Base-by-base conservation (phyloP, 345 rosid species). In the Bretschneidera sinensis region DNA sequence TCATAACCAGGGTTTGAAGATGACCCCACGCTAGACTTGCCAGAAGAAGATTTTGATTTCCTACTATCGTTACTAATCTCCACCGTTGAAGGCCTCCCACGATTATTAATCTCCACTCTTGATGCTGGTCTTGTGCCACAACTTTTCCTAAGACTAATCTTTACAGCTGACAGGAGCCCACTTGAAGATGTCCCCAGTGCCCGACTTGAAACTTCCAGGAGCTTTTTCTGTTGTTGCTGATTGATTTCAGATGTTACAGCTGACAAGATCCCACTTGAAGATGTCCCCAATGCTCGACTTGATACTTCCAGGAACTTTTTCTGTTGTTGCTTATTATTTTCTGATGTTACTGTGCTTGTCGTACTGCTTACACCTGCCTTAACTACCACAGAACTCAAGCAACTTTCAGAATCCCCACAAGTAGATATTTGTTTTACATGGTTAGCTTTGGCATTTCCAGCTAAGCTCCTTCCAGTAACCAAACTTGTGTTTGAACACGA, bases 11-110 rank as follows among this genome's bases (percentile, higher is more conserved):
- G 63, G 59, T 43, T 53, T 34, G 77, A 79, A 65, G 86, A 80
- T 17, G 85, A 81, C 31, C 78, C 85, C 24, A 70, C 73, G 23
- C 88, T 81, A 59, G 86, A 83, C 54, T 80, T 80, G 18, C 76
- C 35, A 24, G 86, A 80, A 25, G 64, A 68, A 69, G 85, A 80
- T 54, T 68, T 64, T 39, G 68, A 69, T 31, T 67, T 62, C 31
- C 47, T 64, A 21, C 10, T 53, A 64, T 67, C 55, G 15, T 51
- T 54, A 65, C 50, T 59, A 61, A 60, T 66, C 66, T 75, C 77
- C 55, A 72, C 65, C 64, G 2, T 14, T 39, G 45, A 39, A 39
- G 9, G 16, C 15, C 45, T 39, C 45, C 45, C 10, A 39, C 10
- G 9, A 39, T 14, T 39, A 39, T 14, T 39, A 39, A 39, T 39